Evolutionary conservation across 345 rosid genomes (phyloP).

Genomic region (Lenwebbia sp.): DNA sequence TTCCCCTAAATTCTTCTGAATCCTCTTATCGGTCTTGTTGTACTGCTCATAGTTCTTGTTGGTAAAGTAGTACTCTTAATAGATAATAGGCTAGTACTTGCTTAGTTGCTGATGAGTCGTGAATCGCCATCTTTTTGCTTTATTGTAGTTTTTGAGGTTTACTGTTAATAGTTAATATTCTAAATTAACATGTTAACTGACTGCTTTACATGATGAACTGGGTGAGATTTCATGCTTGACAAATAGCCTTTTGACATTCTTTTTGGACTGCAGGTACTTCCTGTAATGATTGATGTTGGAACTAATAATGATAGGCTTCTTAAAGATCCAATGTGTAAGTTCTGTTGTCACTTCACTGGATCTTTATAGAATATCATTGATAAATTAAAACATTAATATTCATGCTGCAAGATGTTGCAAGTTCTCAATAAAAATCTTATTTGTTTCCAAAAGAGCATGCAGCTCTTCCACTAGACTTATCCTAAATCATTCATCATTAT

Average conservation of each 20-base stretch:
- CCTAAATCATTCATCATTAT: not conserved
- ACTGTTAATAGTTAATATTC: not conserved
- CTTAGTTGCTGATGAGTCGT: not conserved
- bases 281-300: slow-evolving; percentile 99
- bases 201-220: not conserved
- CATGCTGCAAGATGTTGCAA: not conserved
- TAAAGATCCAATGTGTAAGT: slow-evolving; percentile 76
- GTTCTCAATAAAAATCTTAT: not conserved
- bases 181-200: not conserved
- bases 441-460: not conserved
- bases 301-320: slow-evolving; percentile 93
- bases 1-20: not conserved
- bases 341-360: not conserved
- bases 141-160: not conserved
- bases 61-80: not conserved
- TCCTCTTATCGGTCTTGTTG: not conserved
- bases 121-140: not conserved
- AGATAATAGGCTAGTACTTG: not conserved
- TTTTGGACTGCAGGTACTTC: slow-evolving; percentile 57
- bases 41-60: not conserved
- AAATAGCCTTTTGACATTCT: not conserved
- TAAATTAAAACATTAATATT: not conserved
- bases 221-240: not conserved
- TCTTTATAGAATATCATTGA: not conserved
- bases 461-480: not conserved